A percentile compares a stretch with the other conserved stretches of the same genome.
Evolutionary conservation across 192 early-diverging fungal species (phyloP).

Genomic region (Gigaspora rosea): DNA sequence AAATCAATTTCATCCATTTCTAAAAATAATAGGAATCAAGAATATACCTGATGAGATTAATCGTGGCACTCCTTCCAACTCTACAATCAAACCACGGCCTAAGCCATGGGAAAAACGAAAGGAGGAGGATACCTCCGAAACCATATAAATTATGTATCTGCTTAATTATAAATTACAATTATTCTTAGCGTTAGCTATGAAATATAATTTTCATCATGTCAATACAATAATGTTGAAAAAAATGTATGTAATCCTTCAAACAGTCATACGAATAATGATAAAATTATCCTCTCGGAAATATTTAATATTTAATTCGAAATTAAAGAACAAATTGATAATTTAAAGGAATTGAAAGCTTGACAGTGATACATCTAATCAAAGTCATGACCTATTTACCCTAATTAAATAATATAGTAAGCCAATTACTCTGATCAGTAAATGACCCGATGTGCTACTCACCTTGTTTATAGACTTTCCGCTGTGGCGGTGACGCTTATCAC

Average conservation of each 20-base stretch:
- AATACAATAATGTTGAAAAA: too few relatives aligned
- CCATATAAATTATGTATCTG: too few relatives aligned
- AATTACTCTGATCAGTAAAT: too few relatives aligned
- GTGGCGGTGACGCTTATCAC: too few relatives aligned
- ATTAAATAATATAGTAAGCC: too few relatives aligned
- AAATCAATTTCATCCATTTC: slow-evolving; percentile 1
- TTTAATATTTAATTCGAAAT: not conserved
- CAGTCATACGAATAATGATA: not conserved
- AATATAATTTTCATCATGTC: too few relatives aligned
- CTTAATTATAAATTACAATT: too few relatives aligned
- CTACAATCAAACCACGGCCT: slow-evolving; percentile 34
- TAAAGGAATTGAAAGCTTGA: not conserved
- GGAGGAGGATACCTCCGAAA: not conserved
- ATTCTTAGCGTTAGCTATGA: too few relatives aligned
- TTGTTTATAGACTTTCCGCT: too few relatives aligned
- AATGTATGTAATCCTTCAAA: too few relatives aligned
- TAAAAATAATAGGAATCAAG: slow-evolving; percentile 37
- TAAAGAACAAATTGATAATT: not conserved
- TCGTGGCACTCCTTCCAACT: slow-evolving; percentile 39
- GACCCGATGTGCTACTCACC: too few relatives aligned
- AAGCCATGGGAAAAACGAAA: not conserved
- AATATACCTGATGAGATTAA: slow-evolving; percentile 44
- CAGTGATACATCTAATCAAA: not conserved
- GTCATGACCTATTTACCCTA: not conserved
- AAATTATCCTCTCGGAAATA: not conserved